A percentile compares a stretch with the other conserved stretches of the same genome.
phyloP scores from a whole-genome alignment of 306 rosid genomes.

The Castanea mollissima region DNA sequence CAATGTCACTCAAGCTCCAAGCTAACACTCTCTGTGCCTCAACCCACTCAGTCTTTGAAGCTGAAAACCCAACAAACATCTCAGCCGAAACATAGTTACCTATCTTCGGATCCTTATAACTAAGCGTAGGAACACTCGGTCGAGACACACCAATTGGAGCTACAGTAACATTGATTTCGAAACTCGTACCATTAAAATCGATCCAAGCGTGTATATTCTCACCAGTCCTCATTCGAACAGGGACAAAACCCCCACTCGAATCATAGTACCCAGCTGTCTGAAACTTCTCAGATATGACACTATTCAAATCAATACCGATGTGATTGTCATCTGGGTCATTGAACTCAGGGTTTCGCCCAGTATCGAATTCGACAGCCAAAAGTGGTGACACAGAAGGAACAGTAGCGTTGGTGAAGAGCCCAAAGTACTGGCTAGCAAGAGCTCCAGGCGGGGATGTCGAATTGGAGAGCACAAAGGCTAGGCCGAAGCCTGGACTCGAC shows the following conservation, averaged over 20 bases:
- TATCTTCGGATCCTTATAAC: constrained; percentile 35
- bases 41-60: constrained; percentile 69
- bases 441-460: constrained; percentile 69
- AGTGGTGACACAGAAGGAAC: constrained; percentile 46
- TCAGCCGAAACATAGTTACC: constrained; percentile 61
- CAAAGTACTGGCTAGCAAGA: constrained; percentile 79
- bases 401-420: constrained; percentile 65
- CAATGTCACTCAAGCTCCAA: constrained; percentile 83
- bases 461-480: constrained; percentile 70
- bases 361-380: constrained; percentile 80
- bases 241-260: constrained; percentile 48
- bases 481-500: constrained; percentile 78
- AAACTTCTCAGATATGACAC: background rate
- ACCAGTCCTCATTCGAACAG: constrained; percentile 61
- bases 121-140: constrained; percentile 57
- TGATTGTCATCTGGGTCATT: constrained; percentile 70
- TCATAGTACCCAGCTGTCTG: constrained; percentile 58
- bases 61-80: constrained; percentile 89
- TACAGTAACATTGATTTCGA: constrained; percentile 58
- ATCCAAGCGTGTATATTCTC: constrained; percentile 75
- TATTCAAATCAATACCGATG: constrained; percentile 76
- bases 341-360: constrained; percentile 79
- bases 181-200: constrained; percentile 55
- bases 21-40: constrained; percentile 79
- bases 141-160: constrained; percentile 59